Base-by-base conservation (phyloP, 805 yeast species). In the Pichia rugopelliculosa region DNA sequence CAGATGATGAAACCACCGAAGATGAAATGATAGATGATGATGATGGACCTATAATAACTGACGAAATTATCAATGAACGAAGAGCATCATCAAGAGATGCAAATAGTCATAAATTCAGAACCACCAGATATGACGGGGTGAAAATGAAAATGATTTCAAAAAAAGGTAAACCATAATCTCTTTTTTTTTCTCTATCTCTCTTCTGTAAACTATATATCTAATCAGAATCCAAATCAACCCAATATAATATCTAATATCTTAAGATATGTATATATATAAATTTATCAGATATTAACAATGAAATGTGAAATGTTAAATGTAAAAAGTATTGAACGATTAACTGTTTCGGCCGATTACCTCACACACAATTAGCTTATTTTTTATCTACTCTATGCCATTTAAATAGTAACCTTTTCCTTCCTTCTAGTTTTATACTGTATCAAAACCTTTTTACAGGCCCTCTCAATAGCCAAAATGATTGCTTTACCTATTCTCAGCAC, bases 1-100 rank as follows among this genome's bases (percentile, higher is more conserved):
- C 44, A 6, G 50, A 48, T 34, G 51, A 55, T 17, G 47, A 41
- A 26, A 33, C 41, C 5, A 43, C 45, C 8, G 56, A 53, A 18
- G 63, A 60, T 20, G 62, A 56, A 26, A 27, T 25, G 6, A 25
- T 42, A 3, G 62, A 60, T 21, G 62, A 59, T 26, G 62, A 55
- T 39, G 50, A 30, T 4, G 34, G 17, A 15, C 34, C 34, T n/a
- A 30, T n/a, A 30, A 30, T 30, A 30, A 30, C 34, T 6, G 34
- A 30, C 18, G 34, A 30, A 30, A 30, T 6, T 6, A 30, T 30
- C 34, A 15, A 30, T 17, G 18, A 30, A n/a, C 34, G n/a, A n/a
- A 30, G 34, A 30, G n/a, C 10, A 30, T 30, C 34, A 4, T n/a
- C 9, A 30, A 30, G 15, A 17, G 30, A 36, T 37, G 26, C n/a